phyloP scores from a whole-genome alignment of 1,139 yeast species.

The Kurtzmaniella quercitrusa region DNA sequence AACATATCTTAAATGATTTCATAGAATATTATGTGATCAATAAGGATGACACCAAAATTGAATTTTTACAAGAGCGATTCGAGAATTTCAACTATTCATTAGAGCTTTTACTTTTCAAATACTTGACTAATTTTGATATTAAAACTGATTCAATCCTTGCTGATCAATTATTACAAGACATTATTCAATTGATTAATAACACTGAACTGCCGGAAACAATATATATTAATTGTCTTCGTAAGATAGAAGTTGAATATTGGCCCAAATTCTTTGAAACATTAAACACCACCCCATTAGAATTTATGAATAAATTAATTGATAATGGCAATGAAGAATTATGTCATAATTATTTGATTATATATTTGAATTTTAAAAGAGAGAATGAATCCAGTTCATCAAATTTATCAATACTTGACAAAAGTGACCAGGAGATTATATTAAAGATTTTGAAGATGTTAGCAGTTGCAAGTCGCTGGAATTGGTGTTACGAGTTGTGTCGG shows the following conservation, averaged over 20 bases:
- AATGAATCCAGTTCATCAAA: constrained; percentile 10
- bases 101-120: constrained; percentile 36
- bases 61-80: constrained; percentile 25
- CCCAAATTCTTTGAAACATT: constrained; percentile 29
- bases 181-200: constrained; percentile 28
- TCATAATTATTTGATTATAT: constrained; percentile 39
- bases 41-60: constrained; percentile 12
- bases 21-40: constrained; percentile 36
- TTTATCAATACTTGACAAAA: constrained; percentile 17
- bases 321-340: constrained; percentile 36
- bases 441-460: constrained; percentile 33
- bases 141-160: constrained; percentile 7
- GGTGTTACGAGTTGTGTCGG: constrained; percentile 45
- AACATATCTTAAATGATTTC: constrained; percentile 34
- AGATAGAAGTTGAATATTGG: constrained; percentile 43
- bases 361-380: constrained; percentile 38
- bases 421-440: constrained; percentile 31
- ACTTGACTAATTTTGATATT: constrained; percentile 19
- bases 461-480: constrained; percentile 34
- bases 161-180: constrained; percentile 14
- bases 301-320: constrained; percentile 34
- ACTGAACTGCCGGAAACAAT: constrained; percentile 26
- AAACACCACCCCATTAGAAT: constrained; percentile 33
- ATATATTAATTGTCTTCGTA: constrained; percentile 40
- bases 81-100: constrained; percentile 35